Base-by-base conservation (phyloP, 345 rosid species). In the Corchorus capsularis region DNA sequence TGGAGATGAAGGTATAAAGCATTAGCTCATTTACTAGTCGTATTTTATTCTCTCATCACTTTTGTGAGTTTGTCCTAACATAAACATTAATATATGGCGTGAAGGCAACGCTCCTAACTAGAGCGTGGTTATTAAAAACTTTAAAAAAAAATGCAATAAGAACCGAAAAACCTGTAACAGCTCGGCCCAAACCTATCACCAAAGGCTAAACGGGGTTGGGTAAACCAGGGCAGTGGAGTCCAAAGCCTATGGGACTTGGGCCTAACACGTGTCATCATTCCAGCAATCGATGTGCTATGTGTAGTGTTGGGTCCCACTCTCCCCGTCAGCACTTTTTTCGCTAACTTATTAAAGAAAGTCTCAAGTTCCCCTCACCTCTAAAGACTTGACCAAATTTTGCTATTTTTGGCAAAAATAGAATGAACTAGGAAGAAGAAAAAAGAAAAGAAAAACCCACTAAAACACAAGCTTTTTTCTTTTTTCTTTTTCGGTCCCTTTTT, bases 241-340 rank as follows among this genome's bases (percentile, higher is more conserved):
- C 41, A 39, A 14, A 59, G 20, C 54, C 7, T 32, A 19, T 5
- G 54, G 46, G 45, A 66, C 71, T 57, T 41, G 75, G 39, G 59
- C 43, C 72, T 63, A 5, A 47, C 82, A 82, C 73, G 72, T 73
- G 80, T 73, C 77, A 3, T 2, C 7, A 57, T 69, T 43, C 4
- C 2, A 55, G 57, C 7, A 27, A 35, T 17, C 3, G 19, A 35
- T 55, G 12, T 66, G 14, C 1, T 10, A 1, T 11, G 15, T 7
- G 41, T 5, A 45, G 62, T 5, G 0, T 15, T 19, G 16, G 47
- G 70, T 16, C 41, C 71, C 46, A n/a, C 10, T 41, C 9, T 17
- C 37, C 16, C 16, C 27, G 20, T 78, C 77, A 75, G 76, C 67
- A 50, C 50, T 10, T 65, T n/a, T 59, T 39, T 17, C 20, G 17